A percentile compares a stretch with the other conserved stretches of the same genome.
phyloP scores from a whole-genome alignment of 495 filamentous ascomycete genomes.

The Clavariopsis aquatica region DNA sequence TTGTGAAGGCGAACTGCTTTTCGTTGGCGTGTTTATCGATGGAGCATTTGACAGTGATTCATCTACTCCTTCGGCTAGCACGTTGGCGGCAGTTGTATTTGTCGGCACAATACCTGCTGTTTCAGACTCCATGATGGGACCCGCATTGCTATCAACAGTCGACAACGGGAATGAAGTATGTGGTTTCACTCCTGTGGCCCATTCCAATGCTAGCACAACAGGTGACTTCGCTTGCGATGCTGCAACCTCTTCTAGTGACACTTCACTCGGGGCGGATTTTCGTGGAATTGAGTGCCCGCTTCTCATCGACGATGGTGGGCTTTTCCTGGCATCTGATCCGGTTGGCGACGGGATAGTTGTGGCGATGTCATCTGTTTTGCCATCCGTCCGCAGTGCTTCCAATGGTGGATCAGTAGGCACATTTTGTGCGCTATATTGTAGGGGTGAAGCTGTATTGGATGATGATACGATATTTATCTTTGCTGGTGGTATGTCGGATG shows the following conservation, averaged over 20 bases:
- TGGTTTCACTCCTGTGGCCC: neutral
- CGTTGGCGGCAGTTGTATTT: no score
- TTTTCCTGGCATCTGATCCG: neutral
- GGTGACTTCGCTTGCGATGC: neutral
- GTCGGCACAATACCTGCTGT: neutral
- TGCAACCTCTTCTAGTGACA: neutral
- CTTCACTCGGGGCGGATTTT: neutral
- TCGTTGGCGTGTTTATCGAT: neutral
- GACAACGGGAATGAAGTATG: neutral
- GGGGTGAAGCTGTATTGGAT: neutral
- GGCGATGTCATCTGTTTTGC: neutral
- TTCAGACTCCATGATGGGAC: neutral
- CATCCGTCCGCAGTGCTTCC: neutral
- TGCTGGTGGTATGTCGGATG: neutral
- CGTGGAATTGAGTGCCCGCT: neutral
- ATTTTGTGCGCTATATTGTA: neutral
- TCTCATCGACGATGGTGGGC: neutral
- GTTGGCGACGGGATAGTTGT: neutral
- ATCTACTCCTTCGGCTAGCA: neutral
- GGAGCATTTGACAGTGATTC: neutral
- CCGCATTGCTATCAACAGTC: neutral
- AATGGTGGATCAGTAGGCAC: neutral
- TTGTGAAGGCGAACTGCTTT: neutral
- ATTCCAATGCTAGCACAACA: neutral
- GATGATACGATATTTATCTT: neutral